Evolutionary conservation across 1,284 basidiomycete species (phyloP).

Genomic region (Moesziomyces sp.): DNA sequence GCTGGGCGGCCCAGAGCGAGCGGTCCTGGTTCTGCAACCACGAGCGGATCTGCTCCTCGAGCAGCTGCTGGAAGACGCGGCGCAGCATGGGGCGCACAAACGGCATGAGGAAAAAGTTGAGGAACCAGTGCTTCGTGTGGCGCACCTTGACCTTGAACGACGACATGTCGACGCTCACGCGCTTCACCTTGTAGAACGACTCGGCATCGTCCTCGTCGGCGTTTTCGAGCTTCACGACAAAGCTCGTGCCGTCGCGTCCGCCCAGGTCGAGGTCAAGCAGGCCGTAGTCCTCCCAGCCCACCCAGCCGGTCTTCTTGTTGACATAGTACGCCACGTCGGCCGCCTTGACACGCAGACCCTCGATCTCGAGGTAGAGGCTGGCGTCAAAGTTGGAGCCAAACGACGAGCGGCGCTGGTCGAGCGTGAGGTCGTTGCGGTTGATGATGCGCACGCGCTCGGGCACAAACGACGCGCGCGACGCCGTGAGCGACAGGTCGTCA

Average conservation of each 20-base stretch:
- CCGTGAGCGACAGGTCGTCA: conserved; percentile 67
- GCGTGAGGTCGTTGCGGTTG: conserved; percentile 69
- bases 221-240: conserved; percentile 70
- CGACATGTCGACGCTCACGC: conserved; percentile 69
- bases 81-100: conserved; percentile 56
- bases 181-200: conserved; percentile 71
- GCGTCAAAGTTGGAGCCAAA: conserved; percentile 69
- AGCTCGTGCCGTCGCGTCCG: conserved; percentile 67
- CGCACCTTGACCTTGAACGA: conserved; percentile 63
- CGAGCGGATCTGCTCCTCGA: conserved; percentile 67
- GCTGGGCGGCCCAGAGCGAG: conserved; percentile 68
- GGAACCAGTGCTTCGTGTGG: conserved; percentile 58
- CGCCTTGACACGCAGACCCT: conserved; percentile 70
- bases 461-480: conserved; percentile 70
- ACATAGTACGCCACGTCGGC: conserved; percentile 70
- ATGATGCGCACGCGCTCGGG: conserved; percentile 70
- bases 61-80: conserved; percentile 55
- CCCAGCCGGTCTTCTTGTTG: conserved; percentile 67
- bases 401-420: conserved; percentile 69
- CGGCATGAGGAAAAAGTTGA: conserved; percentile 64
- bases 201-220: conserved; percentile 70
- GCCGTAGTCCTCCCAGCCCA: conserved; percentile 70
- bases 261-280: conserved; percentile 70
- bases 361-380: conserved; percentile 68
- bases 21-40: conserved; percentile 57